Conservation (phyloP, 768 basidiomycete species). For the Lyophyllum shimeji region DNA sequence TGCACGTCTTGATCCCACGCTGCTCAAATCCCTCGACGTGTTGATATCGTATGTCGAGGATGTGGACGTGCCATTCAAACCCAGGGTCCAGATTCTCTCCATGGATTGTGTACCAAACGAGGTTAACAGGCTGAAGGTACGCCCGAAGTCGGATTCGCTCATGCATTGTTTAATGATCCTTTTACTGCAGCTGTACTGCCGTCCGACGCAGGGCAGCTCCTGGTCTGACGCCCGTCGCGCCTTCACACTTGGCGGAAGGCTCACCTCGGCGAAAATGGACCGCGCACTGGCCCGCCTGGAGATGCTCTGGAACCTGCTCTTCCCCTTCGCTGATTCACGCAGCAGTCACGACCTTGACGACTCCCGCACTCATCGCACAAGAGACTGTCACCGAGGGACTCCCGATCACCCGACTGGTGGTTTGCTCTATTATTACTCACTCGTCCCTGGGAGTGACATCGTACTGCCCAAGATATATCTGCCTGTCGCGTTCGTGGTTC, state of each 20-base stretch:
- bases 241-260: conserved; percentile 29
- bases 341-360: conserved; percentile 22
- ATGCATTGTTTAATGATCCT: background rate
- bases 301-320: conserved; percentile 28
- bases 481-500: conserved; percentile 28
- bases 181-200: conserved; percentile 26
- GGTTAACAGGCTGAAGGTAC: conserved; percentile 28
- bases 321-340: conserved; percentile 25
- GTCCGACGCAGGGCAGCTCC: conserved; percentile 23
- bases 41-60: conserved; percentile 26
- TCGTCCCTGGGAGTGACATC: conserved; percentile 24
- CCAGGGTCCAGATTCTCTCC: conserved; percentile 27
- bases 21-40: conserved; percentile 24
- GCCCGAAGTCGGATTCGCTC: background rate
- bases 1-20: conserved; percentile 21
- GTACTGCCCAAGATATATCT: conserved; percentile 32
- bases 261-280: conserved; percentile 22
- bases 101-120: conserved; percentile 27
- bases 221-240: conserved; percentile 26
- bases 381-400: conserved; percentile 8
- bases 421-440: conserved; percentile 29
- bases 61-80: conserved; percentile 20
- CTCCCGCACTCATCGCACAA: conserved; percentile 2
- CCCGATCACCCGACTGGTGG: conserved; percentile 26
- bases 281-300: conserved; percentile 22